Evolutionary conservation across 2,329 filamentous ascomycete genomes (phyloP), one percentile per base, ranked within the genome.

Genomic region (Penicillium sp.): DNA sequence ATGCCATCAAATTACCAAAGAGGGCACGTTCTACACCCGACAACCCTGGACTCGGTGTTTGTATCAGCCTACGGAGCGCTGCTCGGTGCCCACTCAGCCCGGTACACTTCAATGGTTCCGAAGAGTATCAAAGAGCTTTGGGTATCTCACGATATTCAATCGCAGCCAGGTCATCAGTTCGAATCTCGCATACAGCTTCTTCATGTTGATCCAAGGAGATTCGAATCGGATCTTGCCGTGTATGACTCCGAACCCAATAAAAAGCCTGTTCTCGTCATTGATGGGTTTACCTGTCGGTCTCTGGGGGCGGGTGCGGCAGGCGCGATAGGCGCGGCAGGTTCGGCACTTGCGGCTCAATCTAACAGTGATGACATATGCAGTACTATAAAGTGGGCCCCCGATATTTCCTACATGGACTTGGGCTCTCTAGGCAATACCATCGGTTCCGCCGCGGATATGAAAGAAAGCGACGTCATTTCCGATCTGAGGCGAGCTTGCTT

Each of bases 1-100:
- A 40, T 40, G 38, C 38, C 38, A n/a, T 10, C n/a, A 6, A n/a
- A 40, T 5, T 21, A 22, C n/a, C 38, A 40, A 40, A 40, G 18
- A 16, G 21, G 3, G 9, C 38, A 40, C 18, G 38, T 40, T 40
- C n/a, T 40, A 7, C 59, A 62, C 43, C 59, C 59, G 4, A 43
- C 46, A 1, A 54, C 49, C 3, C 27, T 62, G 8, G 59, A 62
- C 34, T 52, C 59, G 3, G 39, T 55, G 5, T 21, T 55, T 10
- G 11, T 31, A 7, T 38, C 56, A 2, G 21, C 47, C 1, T 55
- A 36, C 32, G 18, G 36, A 6, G 40, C 36, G 16, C 40, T 58
- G 18, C 52, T 43, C 0, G 52, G 42, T 2, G 18, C 11, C 0
- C 34, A 34, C 3, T 9, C 24, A 2, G 32, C n/a, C 1, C 13